Base-by-base conservation (phyloP, 176 grass and related monocot species). In the Avena atlantica region DNA sequence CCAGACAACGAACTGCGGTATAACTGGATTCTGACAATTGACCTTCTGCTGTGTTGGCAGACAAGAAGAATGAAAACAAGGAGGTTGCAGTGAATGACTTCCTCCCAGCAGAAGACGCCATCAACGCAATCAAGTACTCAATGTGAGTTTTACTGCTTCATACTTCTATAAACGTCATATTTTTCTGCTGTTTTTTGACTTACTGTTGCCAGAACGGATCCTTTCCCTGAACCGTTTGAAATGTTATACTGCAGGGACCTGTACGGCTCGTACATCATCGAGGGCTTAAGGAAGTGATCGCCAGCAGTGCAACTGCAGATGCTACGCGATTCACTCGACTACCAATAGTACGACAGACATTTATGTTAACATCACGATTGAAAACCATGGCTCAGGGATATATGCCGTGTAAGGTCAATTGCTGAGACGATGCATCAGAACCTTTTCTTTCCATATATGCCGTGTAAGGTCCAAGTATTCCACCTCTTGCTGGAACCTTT, bases 11-110 rank as follows among this genome's bases (percentile, higher is more conserved):
- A 21, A 62, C n/a, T 84, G 56, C 12, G 53, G 20, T 76, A 42
- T 42, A 50, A 65, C 31, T 80, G 12, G 59, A 79, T 19, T 83
- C 16, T 42, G 65, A 74, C 57, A 14, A 13, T 73, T 47, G 27
- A 76, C 69, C 29, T 69, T 74, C 4, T 84, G 63, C 16, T 37
- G 0, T 44, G 23, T 88, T 78, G 27, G 63, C 67, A 99, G 92
- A 99, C 59, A 99, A 98, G 86, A 99, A 99, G 92, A 99, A 99
- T 74, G 97, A 98, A 77, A 94, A 98, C 85, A 96, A 98, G 81
- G 94, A 98, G 65, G 97, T 98, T 66, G 94, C 97, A 6, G 97
- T 98, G 72, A 93, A 98, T 78, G 94, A 99, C 12, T 99, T 99
- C 85, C 97, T 99, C 63, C 97, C 97, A 68, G 90, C 97, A 40